Evolutionary conservation across 2,329 filamentous ascomycete species (phyloP), one percentile per base, ranked within the genome.

Genomic region (Aspergillus caelatus): DNA sequence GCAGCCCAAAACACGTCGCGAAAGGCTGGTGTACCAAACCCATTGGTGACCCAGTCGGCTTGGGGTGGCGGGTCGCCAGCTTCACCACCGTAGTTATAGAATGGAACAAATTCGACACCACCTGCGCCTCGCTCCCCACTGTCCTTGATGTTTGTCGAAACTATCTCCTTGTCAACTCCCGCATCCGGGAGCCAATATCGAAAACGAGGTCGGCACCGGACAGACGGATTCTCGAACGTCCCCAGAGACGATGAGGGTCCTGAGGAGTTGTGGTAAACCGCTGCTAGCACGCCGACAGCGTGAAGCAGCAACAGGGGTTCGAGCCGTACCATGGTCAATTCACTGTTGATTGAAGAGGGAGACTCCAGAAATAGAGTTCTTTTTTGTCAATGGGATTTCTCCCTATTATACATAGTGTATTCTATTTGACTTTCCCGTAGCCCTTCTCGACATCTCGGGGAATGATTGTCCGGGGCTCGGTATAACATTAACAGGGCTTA

Each of bases 121-220:
- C 78, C 79, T 2, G 75, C 75, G 2, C 79, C 79, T 32, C 75
- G 65, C 2, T 63, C 57, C 12, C 70, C 75, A 12, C 72, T 72
- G 12, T 70, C 65, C 11, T 65, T 65, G 26, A 81, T 72, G 62
- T 81, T 75, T 3, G 68, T 61, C 16, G 67, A 65, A 0, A 80
- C 67, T 2, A 65, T 65, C 3, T 45, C 53, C 4, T 67, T 54
- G 58, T 77, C 68, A 3, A 79, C 75, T 1, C 71, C 72, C 2
- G 77, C 75, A 68, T 79, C 77, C 7, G 75, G 75, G 3, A 79
- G 68, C 79, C 79, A 80, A 68, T 80, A 80, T 52, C 77, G 71
- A 43, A 75, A 76, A 4, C 72, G 67, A 28, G 75, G 74, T 8
- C 75, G 70, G 1, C 73, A 65, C 14, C 67, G 60, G 9, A 65